phyloP scores from a whole-genome alignment of 2,329 filamentous ascomycete genomes.

The Botrytis sinoallii region DNA sequence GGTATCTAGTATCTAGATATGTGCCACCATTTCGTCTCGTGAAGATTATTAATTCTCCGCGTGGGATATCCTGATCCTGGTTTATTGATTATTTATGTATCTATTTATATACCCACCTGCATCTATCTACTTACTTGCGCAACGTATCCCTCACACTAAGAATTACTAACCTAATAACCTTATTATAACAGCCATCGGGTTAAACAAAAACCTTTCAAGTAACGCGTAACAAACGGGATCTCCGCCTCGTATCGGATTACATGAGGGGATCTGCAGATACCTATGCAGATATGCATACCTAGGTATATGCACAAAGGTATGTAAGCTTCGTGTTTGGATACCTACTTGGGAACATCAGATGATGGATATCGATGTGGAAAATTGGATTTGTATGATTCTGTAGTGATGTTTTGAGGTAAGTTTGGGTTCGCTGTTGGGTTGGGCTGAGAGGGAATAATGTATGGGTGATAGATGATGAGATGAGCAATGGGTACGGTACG shows the following conservation, averaged over 20 bases:
- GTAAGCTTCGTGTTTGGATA: conserved; percentile 9
- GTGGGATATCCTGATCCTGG: background rate
- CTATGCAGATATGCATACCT: background rate
- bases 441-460: too few relatives aligned
- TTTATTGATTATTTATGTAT: background rate
- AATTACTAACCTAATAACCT: background rate
- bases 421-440: background rate
- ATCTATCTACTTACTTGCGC: background rate
- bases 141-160: background rate
- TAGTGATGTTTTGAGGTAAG: background rate
- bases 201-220: fast-evolving
- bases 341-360: background rate
- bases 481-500: too few relatives aligned
- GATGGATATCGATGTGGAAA: background rate
- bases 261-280: conserved; percentile 7
- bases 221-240: background rate
- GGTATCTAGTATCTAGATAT: too few relatives aligned
- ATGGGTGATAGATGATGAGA: background rate
- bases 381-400: background rate
- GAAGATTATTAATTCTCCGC: background rate
- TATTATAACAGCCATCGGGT: too few relatives aligned
- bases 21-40: background rate
- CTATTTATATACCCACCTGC: too few relatives aligned
- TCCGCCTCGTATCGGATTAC: conserved; percentile 17
- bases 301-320: background rate